A percentile compares a stretch with the other conserved stretches of the same genome.
Conservation (phyloP, 805 yeast genomes). For the Hanseniaspora thailandica region DNA sequence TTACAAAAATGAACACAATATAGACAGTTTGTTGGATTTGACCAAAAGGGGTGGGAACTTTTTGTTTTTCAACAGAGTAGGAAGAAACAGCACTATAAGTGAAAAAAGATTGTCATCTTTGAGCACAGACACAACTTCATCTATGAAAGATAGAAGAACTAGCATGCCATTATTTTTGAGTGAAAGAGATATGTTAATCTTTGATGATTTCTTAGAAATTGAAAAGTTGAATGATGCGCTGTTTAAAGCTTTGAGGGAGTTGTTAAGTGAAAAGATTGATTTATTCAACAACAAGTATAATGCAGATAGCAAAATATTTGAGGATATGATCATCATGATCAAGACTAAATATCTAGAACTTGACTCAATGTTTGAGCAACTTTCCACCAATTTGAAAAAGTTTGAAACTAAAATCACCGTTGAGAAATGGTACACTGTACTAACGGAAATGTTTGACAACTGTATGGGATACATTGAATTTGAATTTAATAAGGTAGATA, state of each 20-base stretch:
- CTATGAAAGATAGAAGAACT: neutral
- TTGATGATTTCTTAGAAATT: constrained; percentile 13
- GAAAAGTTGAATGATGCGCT: constrained; percentile 13
- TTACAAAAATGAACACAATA: neutral
- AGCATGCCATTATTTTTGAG: constrained; percentile 10
- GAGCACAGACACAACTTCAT: neutral
- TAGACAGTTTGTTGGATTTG: constrained; percentile 1
- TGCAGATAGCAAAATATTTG: neutral
- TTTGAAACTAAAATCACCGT: constrained; percentile 7
- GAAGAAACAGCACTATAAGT: constrained; percentile 6
- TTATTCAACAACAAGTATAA: neutral
- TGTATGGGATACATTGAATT: constrained; percentile 1
- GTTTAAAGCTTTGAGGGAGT: constrained; percentile 5
- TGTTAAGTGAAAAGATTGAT: constrained; percentile 12
- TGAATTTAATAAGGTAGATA: neutral
- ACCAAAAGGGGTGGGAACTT: constrained; percentile 6
- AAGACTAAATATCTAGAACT: neutral
- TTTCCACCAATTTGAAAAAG: neutral
- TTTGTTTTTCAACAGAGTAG: neutral
- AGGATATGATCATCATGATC: neutral
- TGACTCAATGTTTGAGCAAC: constrained; percentile 5
- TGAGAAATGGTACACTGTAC: neutral
- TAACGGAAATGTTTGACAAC: neutral
- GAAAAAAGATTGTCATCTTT: constrained; percentile 9
- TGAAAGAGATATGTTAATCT: constrained; percentile 11